Evolutionary conservation across 2,329 filamentous ascomycete genomes (phyloP).

Genomic region (Niveomyces coronatus): DNA sequence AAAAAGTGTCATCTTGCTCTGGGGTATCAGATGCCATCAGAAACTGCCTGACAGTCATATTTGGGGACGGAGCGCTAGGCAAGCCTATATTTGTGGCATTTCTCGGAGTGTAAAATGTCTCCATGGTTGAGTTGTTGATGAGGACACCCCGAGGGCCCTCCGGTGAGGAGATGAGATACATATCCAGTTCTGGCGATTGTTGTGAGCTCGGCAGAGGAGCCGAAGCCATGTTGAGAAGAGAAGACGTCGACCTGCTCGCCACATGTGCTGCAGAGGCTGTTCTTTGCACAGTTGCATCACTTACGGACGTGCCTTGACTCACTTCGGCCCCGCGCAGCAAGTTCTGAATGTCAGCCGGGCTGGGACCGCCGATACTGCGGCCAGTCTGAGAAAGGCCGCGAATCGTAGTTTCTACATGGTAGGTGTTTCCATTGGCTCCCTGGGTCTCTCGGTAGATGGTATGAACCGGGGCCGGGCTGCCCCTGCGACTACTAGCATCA

Average conservation of each 20-base stretch:
- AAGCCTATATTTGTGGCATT: neutral
- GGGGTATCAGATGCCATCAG: neutral
- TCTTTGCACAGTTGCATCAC: slow-evolving; percentile 41
- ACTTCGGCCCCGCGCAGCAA: slow-evolving; percentile 36
- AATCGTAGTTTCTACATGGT: slow-evolving; percentile 25
- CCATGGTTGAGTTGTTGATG: slow-evolving; percentile 37
- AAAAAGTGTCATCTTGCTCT: neutral
- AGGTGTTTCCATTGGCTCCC: slow-evolving; percentile 24
- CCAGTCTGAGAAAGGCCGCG: slow-evolving; percentile 13
- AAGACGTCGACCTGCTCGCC: slow-evolving; percentile 24
- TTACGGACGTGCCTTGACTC: slow-evolving; percentile 33
- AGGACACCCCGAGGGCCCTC: slow-evolving; percentile 48
- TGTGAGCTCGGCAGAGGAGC: slow-evolving; percentile 12
- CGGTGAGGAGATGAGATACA: slow-evolving; percentile 52
- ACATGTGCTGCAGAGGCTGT: slow-evolving; percentile 38
- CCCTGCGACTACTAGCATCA: slow-evolving; percentile 15
- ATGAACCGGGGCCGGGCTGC: slow-evolving; percentile 22
- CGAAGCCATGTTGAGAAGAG: slow-evolving; percentile 18
- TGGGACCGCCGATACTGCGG: slow-evolving; percentile 21
- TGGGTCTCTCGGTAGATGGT: slow-evolving; percentile 23
- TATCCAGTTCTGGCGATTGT: slow-evolving; percentile 31
- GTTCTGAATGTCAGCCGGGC: slow-evolving; percentile 34
- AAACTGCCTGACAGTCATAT: slow-evolving; percentile 3
- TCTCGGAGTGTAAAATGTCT: slow-evolving; percentile 40
- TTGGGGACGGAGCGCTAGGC: neutral